Percentiles rank a stretch among this genome's conserved stretches.
Evolutionary conservation across 2,329 filamentous ascomycete species (phyloP).

Genomic region (Nemania bipapillata): DNA sequence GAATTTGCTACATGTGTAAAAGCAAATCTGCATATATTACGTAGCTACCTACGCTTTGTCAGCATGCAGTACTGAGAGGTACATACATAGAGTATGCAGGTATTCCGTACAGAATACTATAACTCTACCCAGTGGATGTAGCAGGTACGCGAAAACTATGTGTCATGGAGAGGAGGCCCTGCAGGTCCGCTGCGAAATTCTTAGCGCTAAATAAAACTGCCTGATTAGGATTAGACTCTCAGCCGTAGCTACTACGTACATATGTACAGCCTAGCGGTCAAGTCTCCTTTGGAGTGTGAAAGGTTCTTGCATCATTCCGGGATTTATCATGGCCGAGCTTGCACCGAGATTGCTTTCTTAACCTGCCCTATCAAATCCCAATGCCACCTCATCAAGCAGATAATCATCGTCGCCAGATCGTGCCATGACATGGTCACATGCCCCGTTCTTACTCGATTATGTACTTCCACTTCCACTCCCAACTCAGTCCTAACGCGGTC

Average conservation of each 20-base stretch:
- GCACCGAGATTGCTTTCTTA: conserved; percentile 45
- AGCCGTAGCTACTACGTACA: too few species aligned
- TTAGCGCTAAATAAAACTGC: conserved; percentile 40
- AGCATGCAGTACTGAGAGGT: background rate
- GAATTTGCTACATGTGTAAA: too few species aligned
- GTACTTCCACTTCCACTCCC: conserved; percentile 1
- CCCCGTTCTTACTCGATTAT: conserved; percentile 34
- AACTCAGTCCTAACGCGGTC: conserved; percentile 16
- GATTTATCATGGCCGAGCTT: conserved; percentile 50
- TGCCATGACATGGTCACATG: conserved; percentile 40
- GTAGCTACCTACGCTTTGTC: background rate
- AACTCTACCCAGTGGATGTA: background rate
- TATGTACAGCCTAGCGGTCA: conserved; percentile 49
- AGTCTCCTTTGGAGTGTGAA: conserved; percentile 33
- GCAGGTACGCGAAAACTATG: background rate
- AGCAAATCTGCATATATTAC: too few species aligned
- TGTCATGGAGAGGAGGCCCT: background rate
- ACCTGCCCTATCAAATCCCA: conserved; percentile 39
- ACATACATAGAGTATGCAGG: background rate
- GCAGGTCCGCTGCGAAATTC: conserved; percentile 2
- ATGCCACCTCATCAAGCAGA: conserved; percentile 40
- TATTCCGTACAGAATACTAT: background rate
- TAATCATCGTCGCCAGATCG: conserved; percentile 38
- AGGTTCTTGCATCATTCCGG: conserved; percentile 48
- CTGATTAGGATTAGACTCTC: conserved; percentile 40